Evolutionary conservation across 1,284 basidiomycete species (phyloP).

Genomic region (Xanthoconium separans): DNA sequence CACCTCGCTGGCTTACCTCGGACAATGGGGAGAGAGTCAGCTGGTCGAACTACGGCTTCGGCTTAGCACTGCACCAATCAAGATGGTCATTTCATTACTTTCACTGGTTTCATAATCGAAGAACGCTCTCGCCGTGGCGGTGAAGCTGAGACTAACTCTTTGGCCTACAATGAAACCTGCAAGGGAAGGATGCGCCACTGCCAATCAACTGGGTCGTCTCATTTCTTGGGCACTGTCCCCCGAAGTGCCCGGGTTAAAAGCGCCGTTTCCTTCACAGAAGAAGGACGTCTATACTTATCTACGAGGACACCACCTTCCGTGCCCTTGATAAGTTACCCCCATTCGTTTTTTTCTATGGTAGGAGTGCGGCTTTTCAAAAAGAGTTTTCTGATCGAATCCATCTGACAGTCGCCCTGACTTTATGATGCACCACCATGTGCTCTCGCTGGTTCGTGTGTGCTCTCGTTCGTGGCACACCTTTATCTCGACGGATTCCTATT

Average conservation of each 20-base stretch:
- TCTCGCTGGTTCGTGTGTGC: not conserved
- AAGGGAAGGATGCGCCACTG: not conserved
- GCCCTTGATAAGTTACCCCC: constrained; percentile 8
- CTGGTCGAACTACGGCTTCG: too few relatives aligned
- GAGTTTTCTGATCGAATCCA: not conserved
- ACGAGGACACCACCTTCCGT: constrained; percentile 1
- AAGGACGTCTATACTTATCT: not conserved
- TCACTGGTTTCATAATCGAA: not conserved
- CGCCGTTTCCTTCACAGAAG: constrained; percentile 2
- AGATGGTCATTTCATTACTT: not conserved
- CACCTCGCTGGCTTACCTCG: too few relatives aligned
- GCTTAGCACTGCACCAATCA: not conserved
- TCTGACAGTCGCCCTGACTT: constrained; percentile 1
- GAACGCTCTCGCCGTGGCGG: not conserved
- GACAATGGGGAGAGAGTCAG: too few relatives aligned
- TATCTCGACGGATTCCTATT: constrained; percentile 7
- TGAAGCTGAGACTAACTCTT: not conserved
- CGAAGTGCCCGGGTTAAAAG: not conserved
- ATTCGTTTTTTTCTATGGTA: constrained; percentile 8
- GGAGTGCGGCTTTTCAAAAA: not conserved
- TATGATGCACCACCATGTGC: constrained; percentile 4
- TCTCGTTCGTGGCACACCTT: not conserved
- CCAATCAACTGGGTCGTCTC: not conserved
- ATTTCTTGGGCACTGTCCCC: constrained; percentile 5
- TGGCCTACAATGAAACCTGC: not conserved